Evolutionary conservation across 176 grass and related monocot species (phyloP).

Genomic region (Paspalum vaginatum): DNA sequence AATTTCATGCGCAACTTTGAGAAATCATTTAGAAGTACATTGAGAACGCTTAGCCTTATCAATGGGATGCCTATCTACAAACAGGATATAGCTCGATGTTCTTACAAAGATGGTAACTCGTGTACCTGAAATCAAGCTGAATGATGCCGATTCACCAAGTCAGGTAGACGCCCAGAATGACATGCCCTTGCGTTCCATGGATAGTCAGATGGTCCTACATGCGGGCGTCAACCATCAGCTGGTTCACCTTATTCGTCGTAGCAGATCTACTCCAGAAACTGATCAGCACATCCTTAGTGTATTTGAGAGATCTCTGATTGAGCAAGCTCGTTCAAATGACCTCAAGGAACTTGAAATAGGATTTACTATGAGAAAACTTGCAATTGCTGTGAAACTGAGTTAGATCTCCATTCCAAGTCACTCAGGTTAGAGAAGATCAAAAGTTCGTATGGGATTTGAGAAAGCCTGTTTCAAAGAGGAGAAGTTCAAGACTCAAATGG

Average conservation of each 20-base stretch:
- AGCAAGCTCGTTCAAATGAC: slow-evolving; percentile 80
- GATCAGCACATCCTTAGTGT: slow-evolving; percentile 61
- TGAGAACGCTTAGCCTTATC: slow-evolving; percentile 75
- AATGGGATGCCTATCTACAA: slow-evolving; percentile 46
- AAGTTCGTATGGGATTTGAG: slow-evolving; percentile 70
- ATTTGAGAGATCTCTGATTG: slow-evolving; percentile 78
- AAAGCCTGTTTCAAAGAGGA: slow-evolving; percentile 85
- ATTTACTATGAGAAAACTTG: slow-evolving; percentile 67
- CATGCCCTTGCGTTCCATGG: slow-evolving; percentile 16
- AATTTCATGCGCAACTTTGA: slow-evolving; percentile 78
- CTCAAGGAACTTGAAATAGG: slow-evolving; percentile 86
- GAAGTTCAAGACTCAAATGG: slow-evolving; percentile 77
- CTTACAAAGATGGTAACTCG: slow-evolving; percentile 31
- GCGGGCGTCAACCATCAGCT: slow-evolving; percentile 45
- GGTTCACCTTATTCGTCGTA: slow-evolving; percentile 49
- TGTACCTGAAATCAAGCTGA: slow-evolving; percentile 43
- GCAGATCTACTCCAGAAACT: slow-evolving; percentile 41
- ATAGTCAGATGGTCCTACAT: slow-evolving; percentile 56
- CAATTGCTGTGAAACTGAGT: slow-evolving; percentile 67
- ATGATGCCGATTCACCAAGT: slow-evolving; percentile 38
- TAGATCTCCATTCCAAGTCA: slow-evolving; percentile 64
- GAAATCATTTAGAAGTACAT: slow-evolving; percentile 89
- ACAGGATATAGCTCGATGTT: slow-evolving; percentile 38
- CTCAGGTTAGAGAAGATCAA: slow-evolving; percentile 72
- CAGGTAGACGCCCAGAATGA: slow-evolving; percentile 22